A percentile compares a stretch with the other conserved stretches of the same genome.
Evolutionary conservation across 345 rosid genomes (phyloP).

Genomic region (Hevea brasiliensis): DNA sequence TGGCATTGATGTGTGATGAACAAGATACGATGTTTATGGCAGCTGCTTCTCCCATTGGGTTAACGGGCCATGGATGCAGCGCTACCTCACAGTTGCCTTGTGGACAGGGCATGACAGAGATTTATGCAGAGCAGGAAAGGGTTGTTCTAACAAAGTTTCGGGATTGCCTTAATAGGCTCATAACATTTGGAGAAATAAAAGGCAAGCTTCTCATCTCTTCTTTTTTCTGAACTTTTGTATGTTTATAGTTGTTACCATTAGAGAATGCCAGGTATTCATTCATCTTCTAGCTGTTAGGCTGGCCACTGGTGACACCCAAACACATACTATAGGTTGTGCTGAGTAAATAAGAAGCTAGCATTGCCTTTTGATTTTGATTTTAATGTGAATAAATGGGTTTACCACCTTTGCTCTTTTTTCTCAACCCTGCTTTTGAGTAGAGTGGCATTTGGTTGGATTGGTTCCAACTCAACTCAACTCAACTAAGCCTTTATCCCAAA

Average conservation of each 20-base stretch:
- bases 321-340: neutral
- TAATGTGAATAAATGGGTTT: neutral
- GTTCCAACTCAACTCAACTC: too few relatives aligned
- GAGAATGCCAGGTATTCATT: too few relatives aligned
- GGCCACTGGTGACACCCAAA: neutral
- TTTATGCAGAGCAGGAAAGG: conserved; percentile 82
- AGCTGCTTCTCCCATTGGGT: conserved; percentile 61
- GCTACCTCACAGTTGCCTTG: conserved; percentile 48
- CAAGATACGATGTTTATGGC: conserved; percentile 79
- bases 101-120: conserved; percentile 61
- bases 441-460: too few relatives aligned
- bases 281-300: too few relatives aligned
- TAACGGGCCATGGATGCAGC: conserved; percentile 48
- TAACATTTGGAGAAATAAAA: conserved; percentile 82
- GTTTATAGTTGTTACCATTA: neutral
- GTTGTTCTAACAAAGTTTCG: conserved; percentile 68
- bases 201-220: conserved; percentile 45
- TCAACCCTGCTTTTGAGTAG: too few relatives aligned
- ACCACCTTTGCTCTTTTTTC: too few relatives aligned
- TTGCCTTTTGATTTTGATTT: neutral
- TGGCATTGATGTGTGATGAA: conserved; percentile 99
- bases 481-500: too few relatives aligned
- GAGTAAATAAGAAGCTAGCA: neutral
- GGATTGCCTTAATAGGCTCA: conserved; percentile 83
- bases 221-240: neutral